These are phyloP conservation scores for Hevea brasiliensis DNA, from an alignment of 345 rosid species.

Conservation along the genomic window DNA sequence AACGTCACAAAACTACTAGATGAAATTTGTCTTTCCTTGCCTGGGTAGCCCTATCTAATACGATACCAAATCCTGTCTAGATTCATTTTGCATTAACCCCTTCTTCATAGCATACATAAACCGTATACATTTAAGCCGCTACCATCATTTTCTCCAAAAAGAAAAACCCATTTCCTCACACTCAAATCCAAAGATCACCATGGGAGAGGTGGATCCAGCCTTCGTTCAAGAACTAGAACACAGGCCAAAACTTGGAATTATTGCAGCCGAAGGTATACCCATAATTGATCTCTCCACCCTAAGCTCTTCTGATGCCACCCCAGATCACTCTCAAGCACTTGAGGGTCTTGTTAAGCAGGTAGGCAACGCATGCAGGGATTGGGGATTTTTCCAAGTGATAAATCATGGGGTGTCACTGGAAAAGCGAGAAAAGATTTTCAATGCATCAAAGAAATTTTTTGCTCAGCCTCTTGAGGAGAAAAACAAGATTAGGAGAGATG, in stretches of 20 bases:
- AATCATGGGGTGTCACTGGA: constrained; percentile 46
- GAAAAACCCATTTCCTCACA: not conserved
- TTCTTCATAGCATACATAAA: no score
- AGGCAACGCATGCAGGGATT: constrained; percentile 39
- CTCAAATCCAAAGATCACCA: not conserved
- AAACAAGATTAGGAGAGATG: constrained; percentile 35
- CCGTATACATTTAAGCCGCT: no score
- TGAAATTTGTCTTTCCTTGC: not conserved
- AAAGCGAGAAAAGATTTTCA: constrained; percentile 13
- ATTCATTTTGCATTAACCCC: not conserved
- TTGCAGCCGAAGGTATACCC: constrained; percentile 36
- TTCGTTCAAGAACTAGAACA: constrained; percentile 37
- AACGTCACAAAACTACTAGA: no score
- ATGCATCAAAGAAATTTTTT: constrained; percentile 28
- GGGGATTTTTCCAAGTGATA: constrained; percentile 46
- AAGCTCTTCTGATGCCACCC: not conserved
- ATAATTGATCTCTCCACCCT: constrained; percentile 33
- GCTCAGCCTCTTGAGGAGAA: constrained; percentile 37
- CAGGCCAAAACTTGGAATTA: constrained; percentile 27
- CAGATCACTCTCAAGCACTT: not conserved
- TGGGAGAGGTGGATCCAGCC: constrained; percentile 31
- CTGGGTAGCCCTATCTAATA: no score
- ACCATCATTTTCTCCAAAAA: no score
- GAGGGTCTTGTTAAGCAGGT: constrained; percentile 30
- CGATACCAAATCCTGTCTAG: not conserved